Evolutionary conservation across 208 protist species (phyloP).

Genomic region (Porcisia hertigi): DNA sequence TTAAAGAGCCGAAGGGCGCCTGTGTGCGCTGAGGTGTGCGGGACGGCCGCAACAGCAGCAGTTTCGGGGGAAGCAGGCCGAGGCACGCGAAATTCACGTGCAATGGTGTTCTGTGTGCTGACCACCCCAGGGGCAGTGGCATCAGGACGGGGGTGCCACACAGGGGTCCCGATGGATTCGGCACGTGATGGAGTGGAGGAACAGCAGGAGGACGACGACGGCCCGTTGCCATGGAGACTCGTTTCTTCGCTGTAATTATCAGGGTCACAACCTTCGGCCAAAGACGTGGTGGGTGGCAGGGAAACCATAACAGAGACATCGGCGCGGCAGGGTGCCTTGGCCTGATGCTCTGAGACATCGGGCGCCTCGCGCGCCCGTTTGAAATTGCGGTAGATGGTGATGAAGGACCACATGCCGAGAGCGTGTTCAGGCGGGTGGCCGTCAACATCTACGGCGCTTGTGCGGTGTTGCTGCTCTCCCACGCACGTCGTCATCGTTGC

Average conservation of each 20-base stretch:
- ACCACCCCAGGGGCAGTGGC: background rate
- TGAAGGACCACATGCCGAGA: slow-evolving; percentile 9
- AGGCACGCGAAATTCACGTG: background rate
- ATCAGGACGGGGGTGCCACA: background rate
- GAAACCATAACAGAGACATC: background rate
- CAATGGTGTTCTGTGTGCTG: background rate
- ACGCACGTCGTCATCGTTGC: background rate
- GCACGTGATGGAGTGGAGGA: background rate
- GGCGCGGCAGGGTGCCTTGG: background rate
- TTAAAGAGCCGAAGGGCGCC: slow-evolving; percentile 7
- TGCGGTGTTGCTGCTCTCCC: background rate
- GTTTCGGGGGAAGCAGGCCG: background rate
- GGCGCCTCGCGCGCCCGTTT: slow-evolving; percentile 10
- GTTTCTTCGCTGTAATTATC: background rate
- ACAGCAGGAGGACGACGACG: background rate
- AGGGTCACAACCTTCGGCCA: background rate
- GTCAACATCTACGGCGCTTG: background rate
- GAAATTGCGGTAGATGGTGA: slow-evolving; percentile 17
- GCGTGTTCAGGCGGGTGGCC: background rate
- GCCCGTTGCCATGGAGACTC: background rate
- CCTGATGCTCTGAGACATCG: background rate
- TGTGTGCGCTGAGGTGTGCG: background rate
- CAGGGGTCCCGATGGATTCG: background rate
- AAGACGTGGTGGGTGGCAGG: background rate
- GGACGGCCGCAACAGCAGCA: background rate